phyloP scores from a whole-genome alignment of 306 rosid species.

The Sicyos baderoa region DNA sequence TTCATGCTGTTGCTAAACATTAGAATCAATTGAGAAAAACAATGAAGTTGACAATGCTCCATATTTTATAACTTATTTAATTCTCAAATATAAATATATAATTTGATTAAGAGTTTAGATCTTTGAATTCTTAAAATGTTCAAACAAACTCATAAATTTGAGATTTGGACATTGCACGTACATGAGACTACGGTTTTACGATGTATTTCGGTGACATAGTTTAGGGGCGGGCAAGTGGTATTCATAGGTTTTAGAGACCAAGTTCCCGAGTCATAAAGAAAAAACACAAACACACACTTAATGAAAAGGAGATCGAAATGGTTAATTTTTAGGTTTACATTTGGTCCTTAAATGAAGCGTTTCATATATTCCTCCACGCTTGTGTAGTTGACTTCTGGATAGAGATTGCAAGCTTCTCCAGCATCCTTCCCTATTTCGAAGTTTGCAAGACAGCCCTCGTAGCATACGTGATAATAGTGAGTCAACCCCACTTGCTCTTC shows the following conservation, averaged over 20 bases:
- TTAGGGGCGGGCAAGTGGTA: too few relatives aligned
- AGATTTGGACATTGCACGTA: neutral
- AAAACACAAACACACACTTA: too few relatives aligned
- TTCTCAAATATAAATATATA: too few relatives aligned
- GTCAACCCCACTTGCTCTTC: constrained; percentile 43
- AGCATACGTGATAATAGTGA: constrained; percentile 58
- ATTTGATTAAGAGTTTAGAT: too few relatives aligned
- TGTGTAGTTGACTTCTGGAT: constrained; percentile 41
- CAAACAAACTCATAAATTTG: neutral
- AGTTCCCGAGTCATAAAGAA: too few relatives aligned
- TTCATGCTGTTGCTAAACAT: too few relatives aligned
- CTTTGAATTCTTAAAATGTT: neutral
- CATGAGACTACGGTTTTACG: too few relatives aligned
- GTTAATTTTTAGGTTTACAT: neutral
- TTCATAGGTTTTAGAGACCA: too few relatives aligned
- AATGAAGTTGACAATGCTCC: neutral
- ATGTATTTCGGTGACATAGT: too few relatives aligned
- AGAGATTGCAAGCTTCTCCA: constrained; percentile 48
- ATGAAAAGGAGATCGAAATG: neutral
- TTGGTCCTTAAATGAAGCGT: constrained; percentile 2
- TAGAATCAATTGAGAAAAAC: too few relatives aligned
- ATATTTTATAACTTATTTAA: too few relatives aligned
- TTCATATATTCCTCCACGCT: constrained; percentile 18
- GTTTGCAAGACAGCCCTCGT: constrained; percentile 52
- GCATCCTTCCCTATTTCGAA: constrained; percentile 48